Evolutionary conservation across 1,284 basidiomycete genomes (phyloP).

Genomic region (Ustilago cynodontis): DNA sequence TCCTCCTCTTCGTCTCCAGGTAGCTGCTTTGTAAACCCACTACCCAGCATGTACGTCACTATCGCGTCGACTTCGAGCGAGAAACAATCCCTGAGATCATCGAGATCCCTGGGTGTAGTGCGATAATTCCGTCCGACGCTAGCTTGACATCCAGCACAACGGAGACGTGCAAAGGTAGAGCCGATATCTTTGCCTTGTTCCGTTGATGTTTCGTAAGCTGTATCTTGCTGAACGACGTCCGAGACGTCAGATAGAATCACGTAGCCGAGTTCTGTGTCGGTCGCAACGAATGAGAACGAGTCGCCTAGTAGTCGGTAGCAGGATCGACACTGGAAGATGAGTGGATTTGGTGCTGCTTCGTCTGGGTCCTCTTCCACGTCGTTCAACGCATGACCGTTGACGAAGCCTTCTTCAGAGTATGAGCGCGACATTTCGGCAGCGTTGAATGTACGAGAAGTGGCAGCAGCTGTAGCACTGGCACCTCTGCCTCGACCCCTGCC

Average conservation of each 20-base stretch:
- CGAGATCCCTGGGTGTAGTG: slow-evolving; percentile 48
- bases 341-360: slow-evolving; percentile 23
- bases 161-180: slow-evolving; percentile 40
- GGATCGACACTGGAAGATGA: slow-evolving; percentile 52
- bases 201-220: slow-evolving; percentile 32
- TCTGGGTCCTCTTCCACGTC: background rate
- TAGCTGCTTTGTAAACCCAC: slow-evolving; percentile 23
- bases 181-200: slow-evolving; percentile 43
- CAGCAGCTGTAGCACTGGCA: background rate
- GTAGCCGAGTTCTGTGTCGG: slow-evolving; percentile 49
- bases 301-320: slow-evolving; percentile 55
- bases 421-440: background rate
- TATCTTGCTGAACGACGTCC: slow-evolving; percentile 36
- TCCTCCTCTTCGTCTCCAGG: slow-evolving; percentile 10
- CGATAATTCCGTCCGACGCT: slow-evolving; percentile 48
- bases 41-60: slow-evolving; percentile 36
- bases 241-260: slow-evolving; percentile 49
- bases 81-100: slow-evolving; percentile 49
- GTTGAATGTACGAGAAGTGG: background rate
- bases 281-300: slow-evolving; percentile 47
- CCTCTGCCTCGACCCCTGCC: slow-evolving; percentile 19
- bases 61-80: slow-evolving; percentile 41
- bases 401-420: background rate
- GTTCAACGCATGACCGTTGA: background rate
- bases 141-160: slow-evolving; percentile 40